Percentiles rank a stretch among this genome's conserved stretches.
Evolutionary conservation across 1,139 yeast genomes (phyloP).

Genomic region (Protomyces lactucae-debilis): DNA sequence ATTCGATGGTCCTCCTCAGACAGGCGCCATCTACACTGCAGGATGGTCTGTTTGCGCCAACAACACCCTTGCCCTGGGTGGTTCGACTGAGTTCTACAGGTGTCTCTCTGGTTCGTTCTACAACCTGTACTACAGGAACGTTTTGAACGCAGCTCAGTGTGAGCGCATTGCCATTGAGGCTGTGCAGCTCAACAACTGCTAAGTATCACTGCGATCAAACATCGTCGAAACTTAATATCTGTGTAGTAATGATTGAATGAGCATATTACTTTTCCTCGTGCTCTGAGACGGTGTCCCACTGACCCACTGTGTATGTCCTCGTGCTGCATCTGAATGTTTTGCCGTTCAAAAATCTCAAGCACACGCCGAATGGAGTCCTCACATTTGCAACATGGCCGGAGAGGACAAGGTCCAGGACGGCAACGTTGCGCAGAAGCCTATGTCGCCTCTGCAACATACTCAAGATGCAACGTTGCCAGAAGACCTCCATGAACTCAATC

Average conservation of each 20-base stretch:
- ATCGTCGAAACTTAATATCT: no score
- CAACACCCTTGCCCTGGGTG: slow-evolving; percentile 68
- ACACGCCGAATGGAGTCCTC: no score
- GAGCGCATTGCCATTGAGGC: slow-evolving; percentile 50
- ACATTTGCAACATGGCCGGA: no score
- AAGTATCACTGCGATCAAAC: not conserved
- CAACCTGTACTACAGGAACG: slow-evolving; percentile 61
- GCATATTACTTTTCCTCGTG: no score
- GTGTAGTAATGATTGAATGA: not conserved
- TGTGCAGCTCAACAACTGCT: slow-evolving; percentile 25
- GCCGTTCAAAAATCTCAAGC: no score
- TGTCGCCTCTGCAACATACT: no score
- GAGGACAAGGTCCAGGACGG: no score
- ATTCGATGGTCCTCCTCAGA: slow-evolving; percentile 87
- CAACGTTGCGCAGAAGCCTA: no score
- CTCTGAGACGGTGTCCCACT: no score
- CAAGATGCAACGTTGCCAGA: not conserved
- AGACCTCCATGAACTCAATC: slow-evolving; percentile 6
- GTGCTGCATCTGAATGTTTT: no score
- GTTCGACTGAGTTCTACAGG: slow-evolving; percentile 62
- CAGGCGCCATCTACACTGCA: slow-evolving; percentile 79
- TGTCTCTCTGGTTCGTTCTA: slow-evolving; percentile 75
- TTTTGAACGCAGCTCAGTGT: slow-evolving; percentile 64
- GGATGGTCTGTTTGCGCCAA: slow-evolving; percentile 65
- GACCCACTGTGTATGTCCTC: no score